Conservation (phyloP, 179 eudicot genomes). For the Silene noctiflora region DNA sequence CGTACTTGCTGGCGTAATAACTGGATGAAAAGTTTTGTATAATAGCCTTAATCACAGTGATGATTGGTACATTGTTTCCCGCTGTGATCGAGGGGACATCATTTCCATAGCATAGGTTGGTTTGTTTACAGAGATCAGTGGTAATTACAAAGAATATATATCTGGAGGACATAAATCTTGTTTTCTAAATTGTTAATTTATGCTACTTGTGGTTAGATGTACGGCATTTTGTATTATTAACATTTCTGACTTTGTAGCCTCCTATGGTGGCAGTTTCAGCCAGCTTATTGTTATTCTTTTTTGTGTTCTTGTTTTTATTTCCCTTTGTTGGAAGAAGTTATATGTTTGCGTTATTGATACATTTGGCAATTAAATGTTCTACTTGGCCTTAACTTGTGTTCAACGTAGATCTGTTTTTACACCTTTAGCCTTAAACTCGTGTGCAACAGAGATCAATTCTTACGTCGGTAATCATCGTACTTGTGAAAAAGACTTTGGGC, state of each 20-base stretch:
- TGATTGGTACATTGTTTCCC: background rate
- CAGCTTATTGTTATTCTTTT: background rate
- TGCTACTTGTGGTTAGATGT: background rate
- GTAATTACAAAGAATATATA: background rate
- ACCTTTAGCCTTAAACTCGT: too few species aligned
- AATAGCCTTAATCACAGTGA: background rate
- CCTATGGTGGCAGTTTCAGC: background rate
- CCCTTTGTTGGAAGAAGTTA: too few species aligned
- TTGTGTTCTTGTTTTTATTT: too few species aligned
- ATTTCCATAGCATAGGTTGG: background rate
- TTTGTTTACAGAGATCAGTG: background rate
- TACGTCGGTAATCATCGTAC: too few species aligned
- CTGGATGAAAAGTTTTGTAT: conserved; percentile 33
- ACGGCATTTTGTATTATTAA: background rate
- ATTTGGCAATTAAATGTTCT: too few species aligned
- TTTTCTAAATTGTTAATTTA: background rate
- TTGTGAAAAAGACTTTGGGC: too few species aligned
- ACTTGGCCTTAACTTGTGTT: too few species aligned
- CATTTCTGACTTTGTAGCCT: background rate
- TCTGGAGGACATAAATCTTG: background rate
- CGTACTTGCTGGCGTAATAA: conserved; percentile 52
- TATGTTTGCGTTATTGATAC: too few species aligned
- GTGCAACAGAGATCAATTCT: too few species aligned
- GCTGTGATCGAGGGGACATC: background rate
- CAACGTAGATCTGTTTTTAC: too few species aligned